Conservation (phyloP, 768 basidiomycete species). For the Pleurotus giganteus region DNA sequence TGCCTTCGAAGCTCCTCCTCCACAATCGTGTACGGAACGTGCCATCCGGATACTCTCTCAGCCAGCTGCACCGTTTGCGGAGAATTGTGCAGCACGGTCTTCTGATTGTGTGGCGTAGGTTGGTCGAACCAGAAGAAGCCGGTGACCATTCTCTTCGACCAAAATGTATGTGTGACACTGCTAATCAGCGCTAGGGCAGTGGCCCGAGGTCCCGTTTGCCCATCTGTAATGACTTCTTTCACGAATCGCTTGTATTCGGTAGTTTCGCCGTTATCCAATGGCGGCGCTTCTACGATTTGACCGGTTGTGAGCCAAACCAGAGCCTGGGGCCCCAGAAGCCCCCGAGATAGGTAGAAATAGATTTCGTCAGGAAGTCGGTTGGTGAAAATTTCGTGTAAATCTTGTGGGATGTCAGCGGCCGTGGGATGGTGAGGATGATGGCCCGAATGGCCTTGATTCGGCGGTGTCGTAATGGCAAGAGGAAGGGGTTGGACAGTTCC, state of each 20-base stretch:
- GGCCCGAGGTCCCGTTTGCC: conserved; percentile 89
- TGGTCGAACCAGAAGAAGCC: conserved; percentile 76
- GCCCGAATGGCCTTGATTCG: conserved; percentile 48
- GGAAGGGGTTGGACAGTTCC: conserved; percentile 79
- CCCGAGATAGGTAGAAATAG: conserved; percentile 94
- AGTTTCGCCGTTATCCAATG: conserved; percentile 93
- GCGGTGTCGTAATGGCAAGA: conserved; percentile 56
- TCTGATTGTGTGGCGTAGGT: conserved; percentile 47
- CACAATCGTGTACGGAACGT: conserved; percentile 78
- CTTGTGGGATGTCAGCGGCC: conserved; percentile 83
- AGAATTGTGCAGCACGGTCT: conserved; percentile 69
- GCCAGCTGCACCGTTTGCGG: conserved; percentile 81
- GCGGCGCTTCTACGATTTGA: conserved; percentile 80
- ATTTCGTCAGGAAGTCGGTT: conserved; percentile 93
- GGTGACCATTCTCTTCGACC: conserved; percentile 74
- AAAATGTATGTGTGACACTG: conserved; percentile 75
- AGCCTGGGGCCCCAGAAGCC: conserved; percentile 83
- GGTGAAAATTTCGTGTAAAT: conserved; percentile 94
- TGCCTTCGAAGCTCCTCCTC: conserved; percentile 96
- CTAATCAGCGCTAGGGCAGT: conserved; percentile 87
- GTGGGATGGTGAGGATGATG: conserved; percentile 70
- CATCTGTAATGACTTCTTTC: conserved; percentile 95
- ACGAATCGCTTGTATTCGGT: conserved; percentile 93
- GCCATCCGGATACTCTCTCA: conserved; percentile 88
- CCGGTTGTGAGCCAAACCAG: conserved; percentile 94